Evolutionary conservation across 2,329 filamentous ascomycete genomes (phyloP).

Genomic region (Apiospora pterosperma): DNA sequence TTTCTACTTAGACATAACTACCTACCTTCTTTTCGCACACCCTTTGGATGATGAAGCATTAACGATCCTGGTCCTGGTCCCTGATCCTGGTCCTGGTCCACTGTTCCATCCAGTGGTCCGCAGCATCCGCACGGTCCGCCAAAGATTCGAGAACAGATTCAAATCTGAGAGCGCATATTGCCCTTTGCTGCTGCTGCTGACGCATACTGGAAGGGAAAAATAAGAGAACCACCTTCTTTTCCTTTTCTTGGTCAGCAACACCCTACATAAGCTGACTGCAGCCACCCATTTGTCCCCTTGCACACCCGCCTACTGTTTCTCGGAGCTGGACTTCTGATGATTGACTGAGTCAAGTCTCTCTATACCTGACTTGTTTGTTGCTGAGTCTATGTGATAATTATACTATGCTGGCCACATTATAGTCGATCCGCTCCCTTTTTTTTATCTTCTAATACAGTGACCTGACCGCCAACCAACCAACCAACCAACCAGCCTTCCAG

Average conservation of each 20-base stretch:
- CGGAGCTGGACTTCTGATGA: slow-evolving; percentile 10
- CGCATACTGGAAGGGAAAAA: no score
- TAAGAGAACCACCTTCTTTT: background rate
- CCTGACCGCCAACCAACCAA: background rate
- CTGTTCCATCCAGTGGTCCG: background rate
- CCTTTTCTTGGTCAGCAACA: background rate
- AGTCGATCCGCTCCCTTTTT: background rate
- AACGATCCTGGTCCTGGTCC: background rate
- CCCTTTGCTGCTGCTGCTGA: background rate
- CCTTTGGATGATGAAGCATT: background rate
- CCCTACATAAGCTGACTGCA: slow-evolving; percentile 6
- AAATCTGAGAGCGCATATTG: background rate
- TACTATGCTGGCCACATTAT: background rate
- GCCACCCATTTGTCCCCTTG: background rate
- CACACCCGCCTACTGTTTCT: background rate
- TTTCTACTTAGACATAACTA: no score
- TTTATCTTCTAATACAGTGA: background rate
- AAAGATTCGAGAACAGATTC: background rate
- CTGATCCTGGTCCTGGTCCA: background rate
- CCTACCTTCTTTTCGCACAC: background rate
- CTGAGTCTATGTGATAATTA: background rate
- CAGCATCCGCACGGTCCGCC: slow-evolving; percentile 9
- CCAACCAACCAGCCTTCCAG: background rate
- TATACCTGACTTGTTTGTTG: background rate
- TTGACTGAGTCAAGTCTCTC: background rate